Evolutionary conservation across 2,329 filamentous ascomycete genomes (phyloP).

Genomic region (Aspergillus felis): DNA sequence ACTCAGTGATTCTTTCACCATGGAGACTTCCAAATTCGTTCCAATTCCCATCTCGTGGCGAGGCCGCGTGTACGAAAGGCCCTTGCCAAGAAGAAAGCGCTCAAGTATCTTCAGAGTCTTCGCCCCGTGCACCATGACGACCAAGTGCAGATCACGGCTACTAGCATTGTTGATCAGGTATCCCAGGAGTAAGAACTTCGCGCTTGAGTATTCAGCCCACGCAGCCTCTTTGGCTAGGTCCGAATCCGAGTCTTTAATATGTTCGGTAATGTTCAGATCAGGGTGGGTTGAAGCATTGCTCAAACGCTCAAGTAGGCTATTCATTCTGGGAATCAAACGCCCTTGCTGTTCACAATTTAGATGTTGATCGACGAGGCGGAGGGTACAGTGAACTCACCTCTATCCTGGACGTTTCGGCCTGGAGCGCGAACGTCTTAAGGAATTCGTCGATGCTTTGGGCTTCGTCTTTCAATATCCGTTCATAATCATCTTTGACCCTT

Average conservation of each 20-base stretch:
- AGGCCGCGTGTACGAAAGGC: conserved; percentile 28
- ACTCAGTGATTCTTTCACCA: conserved; percentile 33
- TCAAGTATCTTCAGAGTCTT: conserved; percentile 37
- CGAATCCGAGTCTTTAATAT: conserved; percentile 31
- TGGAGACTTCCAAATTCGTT: conserved; percentile 31
- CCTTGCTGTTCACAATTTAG: conserved; percentile 23
- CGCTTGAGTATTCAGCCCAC: conserved; percentile 46
- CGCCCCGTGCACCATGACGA: conserved; percentile 36
- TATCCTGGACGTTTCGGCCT: conserved; percentile 6
- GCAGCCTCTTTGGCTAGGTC: conserved; percentile 37
- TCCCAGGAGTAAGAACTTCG: conserved; percentile 45
- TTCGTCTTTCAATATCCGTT: conserved; percentile 28
- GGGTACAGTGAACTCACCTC: conserved; percentile 22
- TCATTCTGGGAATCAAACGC: conserved; percentile 28
- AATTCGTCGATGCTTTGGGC: conserved; percentile 29
- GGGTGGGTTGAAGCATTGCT: conserved; percentile 43
- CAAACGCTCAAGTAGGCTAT: conserved; percentile 32
- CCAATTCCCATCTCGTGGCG: conserved; percentile 30
- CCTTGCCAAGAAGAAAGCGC: conserved; percentile 41
- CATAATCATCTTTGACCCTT: conserved; percentile 41
- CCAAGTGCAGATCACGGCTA: conserved; percentile 34
- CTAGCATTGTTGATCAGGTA: conserved; percentile 37
- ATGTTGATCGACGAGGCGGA: neutral
- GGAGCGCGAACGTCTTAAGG: conserved; percentile 17
- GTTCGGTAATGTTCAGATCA: conserved; percentile 41